phyloP scores from a whole-genome alignment of 2,329 filamentous ascomycete genomes.

The Epicoccum nigrum region DNA sequence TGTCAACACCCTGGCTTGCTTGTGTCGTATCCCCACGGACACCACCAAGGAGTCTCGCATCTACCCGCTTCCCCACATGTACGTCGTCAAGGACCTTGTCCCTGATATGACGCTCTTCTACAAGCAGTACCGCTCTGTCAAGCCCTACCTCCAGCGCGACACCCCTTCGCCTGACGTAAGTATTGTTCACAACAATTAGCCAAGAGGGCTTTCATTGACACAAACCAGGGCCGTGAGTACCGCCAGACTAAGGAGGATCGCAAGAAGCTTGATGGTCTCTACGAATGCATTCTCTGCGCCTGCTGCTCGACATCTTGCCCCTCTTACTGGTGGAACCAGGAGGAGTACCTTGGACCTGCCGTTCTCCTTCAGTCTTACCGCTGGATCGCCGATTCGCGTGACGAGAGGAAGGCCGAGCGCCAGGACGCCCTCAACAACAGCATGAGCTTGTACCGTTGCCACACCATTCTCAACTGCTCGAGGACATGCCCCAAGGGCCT shows the following conservation, averaged over 20 bases:
- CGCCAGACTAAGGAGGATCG: slow-evolving; percentile 90
- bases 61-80: slow-evolving; percentile 97
- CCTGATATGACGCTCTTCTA: slow-evolving; percentile 98
- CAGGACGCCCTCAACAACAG: slow-evolving; percentile 95
- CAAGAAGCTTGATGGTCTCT: slow-evolving; percentile 95
- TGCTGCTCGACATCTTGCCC: slow-evolving; percentile 99
- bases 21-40: slow-evolving; percentile 94
- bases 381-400: slow-evolving; percentile 94
- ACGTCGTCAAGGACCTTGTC: slow-evolving; percentile 98
- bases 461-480: slow-evolving; percentile 99
- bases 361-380: slow-evolving; percentile 97
- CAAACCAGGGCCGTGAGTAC: slow-evolving; percentile 80
- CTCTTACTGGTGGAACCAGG: slow-evolving; percentile 99
- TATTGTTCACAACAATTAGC: slow-evolving; percentile 23
- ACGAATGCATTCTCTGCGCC: slow-evolving; percentile 99
- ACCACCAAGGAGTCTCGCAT: slow-evolving; percentile 83
- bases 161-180: slow-evolving; percentile 82
- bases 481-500: slow-evolving; percentile 97
- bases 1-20: slow-evolving; percentile 94
- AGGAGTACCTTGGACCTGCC: slow-evolving; percentile 97
- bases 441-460: slow-evolving; percentile 98
- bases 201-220: slow-evolving; percentile 23
- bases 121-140: slow-evolving; percentile 99
- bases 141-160: slow-evolving; percentile 94
- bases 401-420: slow-evolving; percentile 85